Evolutionary conservation across 345 rosid species (phyloP).

Genomic region (Camelina sativa): DNA sequence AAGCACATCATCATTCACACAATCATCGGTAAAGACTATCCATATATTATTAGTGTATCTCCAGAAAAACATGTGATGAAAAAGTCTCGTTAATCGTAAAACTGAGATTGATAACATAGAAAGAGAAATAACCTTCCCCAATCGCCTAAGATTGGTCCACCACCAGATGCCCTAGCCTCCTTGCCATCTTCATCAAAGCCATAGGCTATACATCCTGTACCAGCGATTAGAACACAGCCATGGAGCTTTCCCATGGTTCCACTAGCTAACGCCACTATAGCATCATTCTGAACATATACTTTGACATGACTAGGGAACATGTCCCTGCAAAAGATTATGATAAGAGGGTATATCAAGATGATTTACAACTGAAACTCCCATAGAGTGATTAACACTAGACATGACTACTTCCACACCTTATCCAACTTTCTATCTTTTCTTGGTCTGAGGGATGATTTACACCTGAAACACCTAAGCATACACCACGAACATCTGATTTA

Average conservation of each 20-base stretch:
- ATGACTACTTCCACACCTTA: conserved; percentile 55
- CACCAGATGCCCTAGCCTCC: conserved; percentile 95
- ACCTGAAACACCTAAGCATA: conserved; percentile 94
- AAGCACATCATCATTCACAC: conserved; percentile 24
- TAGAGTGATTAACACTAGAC: conserved; percentile 1
- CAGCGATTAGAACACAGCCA: conserved; percentile 96
- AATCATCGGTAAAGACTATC: neutral
- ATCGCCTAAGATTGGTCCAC: conserved; percentile 91
- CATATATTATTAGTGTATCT: neutral
- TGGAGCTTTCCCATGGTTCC: conserved; percentile 95
- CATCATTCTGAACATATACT: conserved; percentile 87
- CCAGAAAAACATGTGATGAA: conserved; percentile 17
- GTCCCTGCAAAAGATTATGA: conserved; percentile 51
- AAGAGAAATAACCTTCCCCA: conserved; percentile 80
- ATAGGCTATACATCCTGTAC: conserved; percentile 91
- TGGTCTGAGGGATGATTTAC: conserved; percentile 93
- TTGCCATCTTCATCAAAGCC: conserved; percentile 89
- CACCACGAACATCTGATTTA: conserved; percentile 74
- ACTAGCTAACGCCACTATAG: conserved; percentile 91
- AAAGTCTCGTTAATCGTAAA: neutral
- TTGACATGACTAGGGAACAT: conserved; percentile 77
- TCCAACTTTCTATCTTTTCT: conserved; percentile 75
- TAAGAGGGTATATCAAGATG: neutral
- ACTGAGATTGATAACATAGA: neutral
- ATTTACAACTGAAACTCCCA: neutral